These are phyloP conservation scores for Pleodorina starrii DNA, from an alignment of 139 green algal species.

Conservation along the genomic window DNA sequence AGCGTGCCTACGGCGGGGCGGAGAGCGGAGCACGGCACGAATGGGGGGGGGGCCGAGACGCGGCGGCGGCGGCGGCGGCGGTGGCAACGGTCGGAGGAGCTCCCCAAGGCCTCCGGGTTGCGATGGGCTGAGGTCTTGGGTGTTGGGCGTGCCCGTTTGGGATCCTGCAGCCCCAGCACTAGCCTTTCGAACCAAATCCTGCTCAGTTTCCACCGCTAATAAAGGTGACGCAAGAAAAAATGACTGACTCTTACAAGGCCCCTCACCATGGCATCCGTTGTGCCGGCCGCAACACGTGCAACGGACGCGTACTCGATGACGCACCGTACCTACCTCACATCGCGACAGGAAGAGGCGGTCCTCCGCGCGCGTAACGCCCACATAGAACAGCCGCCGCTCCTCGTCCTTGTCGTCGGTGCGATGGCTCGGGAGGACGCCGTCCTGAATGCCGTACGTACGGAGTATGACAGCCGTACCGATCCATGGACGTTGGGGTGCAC, in stretches of 20 bases:
- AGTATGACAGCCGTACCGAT: background rate
- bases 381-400: constrained; percentile 65
- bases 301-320: background rate
- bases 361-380: constrained; percentile 66
- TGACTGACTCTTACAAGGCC: background rate
- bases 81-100: too few species aligned
- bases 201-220: too few species aligned
- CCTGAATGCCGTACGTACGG: background rate
- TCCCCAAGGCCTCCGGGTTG: background rate
- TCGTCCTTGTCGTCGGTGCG: constrained; percentile 25
- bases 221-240: background rate
- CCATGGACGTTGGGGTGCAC: background rate
- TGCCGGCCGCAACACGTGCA: background rate
- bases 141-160: background rate
- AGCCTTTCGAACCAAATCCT: too few species aligned
- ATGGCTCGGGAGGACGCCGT: background rate
- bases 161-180: too few species aligned
- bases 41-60: too few species aligned
- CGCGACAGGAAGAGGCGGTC: constrained; percentile 50
- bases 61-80: too few species aligned
- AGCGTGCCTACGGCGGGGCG: background rate
- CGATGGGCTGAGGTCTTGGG: background rate
- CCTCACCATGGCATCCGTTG: background rate
- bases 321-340: background rate
- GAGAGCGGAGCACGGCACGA: background rate